phyloP scores from a whole-genome alignment of 2,329 filamentous ascomycete species.

The Trichoderma brevicompactum region DNA sequence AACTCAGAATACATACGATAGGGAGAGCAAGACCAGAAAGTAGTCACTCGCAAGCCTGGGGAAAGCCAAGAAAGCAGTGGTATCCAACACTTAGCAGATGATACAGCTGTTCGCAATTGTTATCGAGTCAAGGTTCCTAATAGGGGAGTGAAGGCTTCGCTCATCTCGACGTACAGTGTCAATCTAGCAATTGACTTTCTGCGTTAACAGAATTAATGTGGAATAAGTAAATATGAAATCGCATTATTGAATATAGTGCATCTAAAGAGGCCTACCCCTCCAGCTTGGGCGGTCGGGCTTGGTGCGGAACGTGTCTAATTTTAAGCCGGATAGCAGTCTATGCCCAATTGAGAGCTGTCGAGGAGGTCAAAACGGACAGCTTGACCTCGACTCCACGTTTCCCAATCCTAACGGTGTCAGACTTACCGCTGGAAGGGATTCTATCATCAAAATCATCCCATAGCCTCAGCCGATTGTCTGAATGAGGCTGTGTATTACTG shows the following conservation, averaged over 20 bases:
- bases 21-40: background rate
- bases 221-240: conserved; percentile 1
- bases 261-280: conserved; percentile 29
- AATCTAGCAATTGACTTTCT: background rate
- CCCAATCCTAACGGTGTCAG: conserved; percentile 8
- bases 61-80: no score
- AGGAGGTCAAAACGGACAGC: conserved; percentile 35
- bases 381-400: conserved; percentile 35
- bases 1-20: background rate
- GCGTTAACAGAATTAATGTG: background rate
- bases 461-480: conserved; percentile 11
- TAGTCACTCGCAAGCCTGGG: background rate
- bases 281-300: conserved; percentile 15
- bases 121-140: no score
- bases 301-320: conserved; percentile 18
- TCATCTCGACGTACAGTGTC: conserved; percentile 15
- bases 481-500: conserved; percentile 3
- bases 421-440: conserved; percentile 27
- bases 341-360: conserved; percentile 36
- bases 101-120: background rate
- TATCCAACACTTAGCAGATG: background rate
- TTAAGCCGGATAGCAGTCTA: conserved; percentile 28
- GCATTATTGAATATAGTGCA: conserved; percentile 27
- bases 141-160: background rate
- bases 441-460: conserved; percentile 11